Percentiles rank a stretch among this genome's conserved stretches.
These are phyloP conservation scores for Entophlyctis helioformis DNA, from an alignment of 192 early-diverging fungal genomes.

Conservation along the genomic window DNA sequence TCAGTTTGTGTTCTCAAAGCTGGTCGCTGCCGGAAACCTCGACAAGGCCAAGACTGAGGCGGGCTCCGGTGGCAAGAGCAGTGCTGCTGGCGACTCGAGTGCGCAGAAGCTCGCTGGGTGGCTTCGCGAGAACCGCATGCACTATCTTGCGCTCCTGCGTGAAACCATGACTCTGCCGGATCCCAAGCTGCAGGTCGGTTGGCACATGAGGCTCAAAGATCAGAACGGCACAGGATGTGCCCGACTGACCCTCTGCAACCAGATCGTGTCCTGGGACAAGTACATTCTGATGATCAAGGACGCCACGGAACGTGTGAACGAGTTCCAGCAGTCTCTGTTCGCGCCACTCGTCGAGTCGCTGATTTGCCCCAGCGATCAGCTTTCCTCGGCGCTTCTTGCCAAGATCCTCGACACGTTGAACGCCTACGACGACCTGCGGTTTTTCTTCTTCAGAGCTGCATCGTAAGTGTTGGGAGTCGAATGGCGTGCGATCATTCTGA, in stretches of 20 bases:
- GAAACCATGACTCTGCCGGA: constrained; percentile 43
- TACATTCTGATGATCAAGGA: constrained; percentile 57
- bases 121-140: constrained; percentile 65
- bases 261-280: constrained; percentile 59
- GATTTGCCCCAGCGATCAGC: constrained; percentile 8
- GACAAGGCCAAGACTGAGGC: constrained; percentile 2
- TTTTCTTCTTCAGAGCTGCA: constrained; percentile 66
- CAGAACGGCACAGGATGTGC: too few species aligned
- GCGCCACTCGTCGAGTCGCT: constrained; percentile 39
- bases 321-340: constrained; percentile 42
- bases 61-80: constrained; percentile 26
- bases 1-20: constrained; percentile 9
- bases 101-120: constrained; percentile 60
- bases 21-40: neutral
- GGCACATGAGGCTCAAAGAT: neutral
- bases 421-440: constrained; percentile 73
- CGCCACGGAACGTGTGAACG: constrained; percentile 49
- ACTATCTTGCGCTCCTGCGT: constrained; percentile 47
- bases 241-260: neutral
- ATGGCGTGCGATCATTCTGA: neutral
- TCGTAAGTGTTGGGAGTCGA: constrained; percentile 13
- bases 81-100: too few species aligned
- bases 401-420: constrained; percentile 62
- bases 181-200: constrained; percentile 27
- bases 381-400: constrained; percentile 42